A percentile compares a stretch with the other conserved stretches of the same genome.
phyloP scores from a whole-genome alignment of 1,284 basidiomycete genomes.

The Gomphus bonarii region DNA sequence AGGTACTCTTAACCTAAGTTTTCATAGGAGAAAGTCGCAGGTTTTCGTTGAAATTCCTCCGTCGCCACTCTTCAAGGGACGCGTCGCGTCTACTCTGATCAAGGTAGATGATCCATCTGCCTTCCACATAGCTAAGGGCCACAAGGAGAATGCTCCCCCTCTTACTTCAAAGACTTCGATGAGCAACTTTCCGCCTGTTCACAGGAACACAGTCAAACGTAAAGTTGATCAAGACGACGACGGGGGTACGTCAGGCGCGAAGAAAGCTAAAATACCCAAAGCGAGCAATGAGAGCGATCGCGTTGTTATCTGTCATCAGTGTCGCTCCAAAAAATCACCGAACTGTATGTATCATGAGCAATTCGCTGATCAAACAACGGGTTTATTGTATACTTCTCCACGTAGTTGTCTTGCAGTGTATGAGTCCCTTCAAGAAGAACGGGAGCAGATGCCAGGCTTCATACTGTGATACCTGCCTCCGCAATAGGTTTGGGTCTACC shows the following conservation, averaged over 20 bases:
- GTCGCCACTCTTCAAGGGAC: slow-evolving; percentile 25
- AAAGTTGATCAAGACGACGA: slow-evolving; percentile 22
- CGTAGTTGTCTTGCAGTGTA: slow-evolving; percentile 22
- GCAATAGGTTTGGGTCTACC: slow-evolving; percentile 40
- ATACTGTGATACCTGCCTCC: slow-evolving; percentile 56
- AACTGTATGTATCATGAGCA: slow-evolving; percentile 9
- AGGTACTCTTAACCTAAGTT: slow-evolving; percentile 18
- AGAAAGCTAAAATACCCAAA: slow-evolving; percentile 26
- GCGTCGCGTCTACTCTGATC: slow-evolving; percentile 1
- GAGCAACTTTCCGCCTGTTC: slow-evolving; percentile 20
- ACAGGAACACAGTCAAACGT: slow-evolving; percentile 25
- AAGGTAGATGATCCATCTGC: slow-evolving; percentile 17
- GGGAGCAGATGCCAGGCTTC: slow-evolving; percentile 34
- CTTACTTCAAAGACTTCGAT: slow-evolving; percentile 24
- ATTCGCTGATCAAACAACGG: slow-evolving; percentile 11
- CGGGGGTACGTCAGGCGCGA: slow-evolving; percentile 13
- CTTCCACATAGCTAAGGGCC: slow-evolving; percentile 24
- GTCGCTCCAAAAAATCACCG: slow-evolving; percentile 6
- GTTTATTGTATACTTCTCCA: slow-evolving; percentile 8
- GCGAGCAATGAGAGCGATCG: slow-evolving; percentile 2
- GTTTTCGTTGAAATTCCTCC: slow-evolving; percentile 51
- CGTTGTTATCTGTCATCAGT: slow-evolving; percentile 4
- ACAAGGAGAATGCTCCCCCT: slow-evolving; percentile 48
- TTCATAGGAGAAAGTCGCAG: slow-evolving; percentile 20
- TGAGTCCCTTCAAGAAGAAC: slow-evolving; percentile 14